Evolutionary conservation across 1,139 yeast genomes (phyloP).

Genomic region (Candida tropicalis): DNA sequence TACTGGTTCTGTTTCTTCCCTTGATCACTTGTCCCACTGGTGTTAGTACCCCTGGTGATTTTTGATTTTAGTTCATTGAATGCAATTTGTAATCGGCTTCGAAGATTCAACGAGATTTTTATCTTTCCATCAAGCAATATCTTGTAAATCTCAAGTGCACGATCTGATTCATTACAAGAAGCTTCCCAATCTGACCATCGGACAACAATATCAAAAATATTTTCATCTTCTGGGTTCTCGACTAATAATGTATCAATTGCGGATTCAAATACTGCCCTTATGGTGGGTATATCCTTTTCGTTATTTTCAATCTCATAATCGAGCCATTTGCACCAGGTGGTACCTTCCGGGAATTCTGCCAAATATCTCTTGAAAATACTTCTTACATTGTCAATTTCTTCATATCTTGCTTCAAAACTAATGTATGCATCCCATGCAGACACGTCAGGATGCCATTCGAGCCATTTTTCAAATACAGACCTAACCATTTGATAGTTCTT

Average conservation of each 20-base stretch:
- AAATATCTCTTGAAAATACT: conserved; percentile 60
- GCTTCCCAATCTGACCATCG: conserved; percentile 79
- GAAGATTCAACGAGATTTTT: conserved; percentile 43
- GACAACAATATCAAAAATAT: conserved; percentile 31
- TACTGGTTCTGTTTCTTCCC: neutral
- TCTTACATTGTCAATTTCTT: conserved; percentile 61
- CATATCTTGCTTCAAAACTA: conserved; percentile 69
- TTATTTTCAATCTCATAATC: conserved; percentile 31
- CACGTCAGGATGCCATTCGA: conserved; percentile 67
- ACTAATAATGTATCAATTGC: conserved; percentile 59
- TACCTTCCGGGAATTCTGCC: conserved; percentile 50
- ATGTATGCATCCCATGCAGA: conserved; percentile 78
- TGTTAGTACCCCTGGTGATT: neutral
- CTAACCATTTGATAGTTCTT: conserved; percentile 67
- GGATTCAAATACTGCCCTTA: conserved; percentile 66
- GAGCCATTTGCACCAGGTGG: conserved; percentile 63
- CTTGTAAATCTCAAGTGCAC: conserved; percentile 65
- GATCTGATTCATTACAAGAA: conserved; percentile 59
- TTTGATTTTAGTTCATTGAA: conserved; percentile 56
- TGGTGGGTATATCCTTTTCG: conserved; percentile 19
- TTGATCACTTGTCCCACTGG: neutral
- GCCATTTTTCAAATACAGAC: conserved; percentile 76
- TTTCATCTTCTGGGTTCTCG: conserved; percentile 17
- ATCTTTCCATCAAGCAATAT: conserved; percentile 41
- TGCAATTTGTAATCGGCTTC: conserved; percentile 44